Conservation (phyloP, 257 asterid genomes). For the Jacaranda copaia region DNA sequence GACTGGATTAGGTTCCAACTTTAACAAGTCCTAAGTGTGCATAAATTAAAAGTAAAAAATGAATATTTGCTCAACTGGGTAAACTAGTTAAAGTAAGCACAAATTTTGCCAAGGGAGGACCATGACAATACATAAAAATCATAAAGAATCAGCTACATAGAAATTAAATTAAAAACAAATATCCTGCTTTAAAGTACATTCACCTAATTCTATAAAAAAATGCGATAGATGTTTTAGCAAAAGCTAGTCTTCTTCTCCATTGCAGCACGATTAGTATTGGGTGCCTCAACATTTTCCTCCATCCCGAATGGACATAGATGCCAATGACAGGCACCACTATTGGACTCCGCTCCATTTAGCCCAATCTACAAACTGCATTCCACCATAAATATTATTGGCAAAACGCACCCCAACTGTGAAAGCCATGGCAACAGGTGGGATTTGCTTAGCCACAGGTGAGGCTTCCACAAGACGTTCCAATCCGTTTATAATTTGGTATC, state of each 20-base stretch:
- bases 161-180: neutral
- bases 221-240: neutral
- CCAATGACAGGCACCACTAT: slow-evolving; percentile 30
- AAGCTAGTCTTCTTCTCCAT: neutral
- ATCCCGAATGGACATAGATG: neutral
- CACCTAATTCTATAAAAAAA: slow-evolving; percentile 1
- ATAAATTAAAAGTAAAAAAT: neutral
- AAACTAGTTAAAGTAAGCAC: neutral
- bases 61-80: neutral
- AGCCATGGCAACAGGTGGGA: slow-evolving; percentile 82
- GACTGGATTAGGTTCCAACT: too few relatives aligned
- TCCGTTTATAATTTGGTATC: slow-evolving; percentile 90
- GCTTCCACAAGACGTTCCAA: slow-evolving; percentile 76
- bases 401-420: slow-evolving; percentile 89
- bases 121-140: neutral
- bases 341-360: slow-evolving; percentile 90
- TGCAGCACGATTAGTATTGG: neutral
- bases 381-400: slow-evolving; percentile 87
- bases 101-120: neutral
- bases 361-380: slow-evolving; percentile 98
- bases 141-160: neutral
- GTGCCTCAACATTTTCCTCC: neutral
- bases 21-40: too few relatives aligned
- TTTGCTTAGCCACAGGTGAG: slow-evolving; percentile 70
- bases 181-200: neutral